phyloP scores from a whole-genome alignment of 257 asterid genomes.

The Asclepias syriaca region DNA sequence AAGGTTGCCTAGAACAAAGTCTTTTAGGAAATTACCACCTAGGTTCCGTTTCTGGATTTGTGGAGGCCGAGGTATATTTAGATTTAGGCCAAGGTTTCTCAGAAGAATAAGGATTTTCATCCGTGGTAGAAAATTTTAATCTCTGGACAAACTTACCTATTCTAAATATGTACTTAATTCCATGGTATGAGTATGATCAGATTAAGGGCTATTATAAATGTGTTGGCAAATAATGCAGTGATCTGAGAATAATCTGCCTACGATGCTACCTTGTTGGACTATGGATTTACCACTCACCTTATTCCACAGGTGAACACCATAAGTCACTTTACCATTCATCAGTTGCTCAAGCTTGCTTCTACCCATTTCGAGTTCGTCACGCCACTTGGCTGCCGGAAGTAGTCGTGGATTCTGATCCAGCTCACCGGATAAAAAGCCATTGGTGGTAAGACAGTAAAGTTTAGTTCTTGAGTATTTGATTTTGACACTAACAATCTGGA shows the following conservation, averaged over 20 bases:
- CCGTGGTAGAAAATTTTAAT: conserved; percentile 28
- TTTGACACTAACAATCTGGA: conserved; percentile 8
- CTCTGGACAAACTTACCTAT: conserved; percentile 4
- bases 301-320: conserved; percentile 80
- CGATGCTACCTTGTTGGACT: conserved; percentile 70
- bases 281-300: conserved; percentile 31
- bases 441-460: conserved; percentile 50
- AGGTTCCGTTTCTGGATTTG: conserved; percentile 42
- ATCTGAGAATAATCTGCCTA: conserved; percentile 41
- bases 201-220: conserved; percentile 8
- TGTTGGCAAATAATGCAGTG: conserved; percentile 51
- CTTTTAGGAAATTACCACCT: conserved; percentile 52
- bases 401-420: conserved; percentile 41
- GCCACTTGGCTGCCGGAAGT: conserved; percentile 32
- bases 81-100: conserved; percentile 31
- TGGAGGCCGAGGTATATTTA: conserved; percentile 28
- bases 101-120: conserved; percentile 38
- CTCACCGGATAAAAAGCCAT: conserved; percentile 62
- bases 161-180: conserved; percentile 5
- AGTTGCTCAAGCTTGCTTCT: conserved; percentile 38
- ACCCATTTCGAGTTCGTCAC: conserved; percentile 33
- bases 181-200: neutral
- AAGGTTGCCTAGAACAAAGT: conserved; percentile 41
- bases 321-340: conserved; percentile 23
- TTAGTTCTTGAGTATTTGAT: conserved; percentile 4